Base-by-base conservation (phyloP, 2,329 filamentous ascomycete species). In the Thermoascus crustaceus region DNA sequence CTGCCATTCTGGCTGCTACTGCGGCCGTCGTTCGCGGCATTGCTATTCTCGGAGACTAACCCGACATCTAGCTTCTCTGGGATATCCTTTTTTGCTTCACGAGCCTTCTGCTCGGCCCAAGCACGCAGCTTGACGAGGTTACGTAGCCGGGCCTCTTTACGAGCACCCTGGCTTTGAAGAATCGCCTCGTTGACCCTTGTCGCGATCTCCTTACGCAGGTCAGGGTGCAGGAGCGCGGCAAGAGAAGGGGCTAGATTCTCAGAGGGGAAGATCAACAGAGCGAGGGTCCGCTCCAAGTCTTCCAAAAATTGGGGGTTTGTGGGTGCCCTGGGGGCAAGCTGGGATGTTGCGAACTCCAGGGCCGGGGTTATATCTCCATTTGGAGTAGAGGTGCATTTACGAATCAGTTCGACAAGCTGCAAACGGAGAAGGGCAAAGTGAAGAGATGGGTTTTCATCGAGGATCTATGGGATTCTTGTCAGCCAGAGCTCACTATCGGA, bases 331-430 rank as follows among this genome's bases (percentile, higher is more conserved):
- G 91, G 88, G 7, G 86, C 87, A 9, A 98, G 75, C 50, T 95
- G 82, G 22, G 80, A 76, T 1, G 83, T 87, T 1, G 91, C 91
- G 62, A 98, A 98, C 39, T 80, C 78, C 34, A 98, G 65, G 1
- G 87, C 91, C 5, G 82, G 78, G 6, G 68, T 76, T 35, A 94
- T 87, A 48, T 94, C 85, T 19, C 78, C 76, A 36, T 76, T 72
- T 2, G 75, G 70, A 24, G 70, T 69, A 7, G 74, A 68, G 37
- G 77, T 85, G 61, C 83, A 87, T 25, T 69, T 69, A 33, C 87
- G 80, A 49, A 98, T 98, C 35, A 96, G 72, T 65, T 98, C 91
- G 37, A 98, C 84, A 4, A 98, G 73, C 58, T 98, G 91, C 24
- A 98, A 73, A 22, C 89, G 82, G 30, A 98, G 71, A 4, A 98